These are phyloP conservation scores for Kluyveromyces sp. DNA, from an alignment of 1,139 yeast species.

Conservation along the genomic window DNA sequence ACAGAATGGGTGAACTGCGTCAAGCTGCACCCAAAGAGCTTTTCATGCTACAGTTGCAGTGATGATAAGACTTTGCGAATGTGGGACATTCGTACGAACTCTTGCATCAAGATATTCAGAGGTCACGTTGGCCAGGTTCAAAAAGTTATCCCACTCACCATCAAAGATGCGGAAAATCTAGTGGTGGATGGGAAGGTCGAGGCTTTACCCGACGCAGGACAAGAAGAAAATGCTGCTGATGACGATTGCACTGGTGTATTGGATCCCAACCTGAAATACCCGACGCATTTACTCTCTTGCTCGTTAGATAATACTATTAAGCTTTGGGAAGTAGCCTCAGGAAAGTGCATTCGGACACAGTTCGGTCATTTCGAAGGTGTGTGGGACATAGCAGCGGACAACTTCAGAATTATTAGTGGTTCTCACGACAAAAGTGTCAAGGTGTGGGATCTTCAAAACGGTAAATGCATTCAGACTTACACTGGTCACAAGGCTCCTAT, in stretches of 20 bases:
- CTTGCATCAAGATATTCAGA: slow-evolving; percentile 64
- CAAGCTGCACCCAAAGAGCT: slow-evolving; percentile 71
- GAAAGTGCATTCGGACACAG: slow-evolving; percentile 84
- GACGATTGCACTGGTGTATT: slow-evolving; percentile 10
- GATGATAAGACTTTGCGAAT: slow-evolving; percentile 88
- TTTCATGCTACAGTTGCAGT: slow-evolving; percentile 76
- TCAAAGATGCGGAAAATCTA: slow-evolving; percentile 36
- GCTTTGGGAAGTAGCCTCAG: slow-evolving; percentile 83
- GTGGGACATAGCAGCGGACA: slow-evolving; percentile 94
- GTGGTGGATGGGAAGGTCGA: slow-evolving; percentile 31
- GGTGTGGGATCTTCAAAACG: slow-evolving; percentile 93
- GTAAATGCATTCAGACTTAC: slow-evolving; percentile 89
- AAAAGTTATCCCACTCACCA: slow-evolving; percentile 75
- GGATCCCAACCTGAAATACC: slow-evolving; percentile 38
- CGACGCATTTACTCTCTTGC: slow-evolving; percentile 80
- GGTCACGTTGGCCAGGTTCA: slow-evolving; percentile 78
- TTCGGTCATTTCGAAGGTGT: slow-evolving; percentile 98
- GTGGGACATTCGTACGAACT: slow-evolving; percentile 86
- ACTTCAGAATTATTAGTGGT: slow-evolving; percentile 87
- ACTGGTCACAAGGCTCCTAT: slow-evolving; percentile 63
- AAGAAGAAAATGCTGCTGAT: slow-evolving; percentile 8
- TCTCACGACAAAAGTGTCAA: slow-evolving; percentile 87
- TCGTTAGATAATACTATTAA: slow-evolving; percentile 91
- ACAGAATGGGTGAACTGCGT: slow-evolving; percentile 89
- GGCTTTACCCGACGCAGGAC: slow-evolving; percentile 14